Conservation (phyloP, 108 stramenopile species). For the Hondaea fermentalgiana region DNA sequence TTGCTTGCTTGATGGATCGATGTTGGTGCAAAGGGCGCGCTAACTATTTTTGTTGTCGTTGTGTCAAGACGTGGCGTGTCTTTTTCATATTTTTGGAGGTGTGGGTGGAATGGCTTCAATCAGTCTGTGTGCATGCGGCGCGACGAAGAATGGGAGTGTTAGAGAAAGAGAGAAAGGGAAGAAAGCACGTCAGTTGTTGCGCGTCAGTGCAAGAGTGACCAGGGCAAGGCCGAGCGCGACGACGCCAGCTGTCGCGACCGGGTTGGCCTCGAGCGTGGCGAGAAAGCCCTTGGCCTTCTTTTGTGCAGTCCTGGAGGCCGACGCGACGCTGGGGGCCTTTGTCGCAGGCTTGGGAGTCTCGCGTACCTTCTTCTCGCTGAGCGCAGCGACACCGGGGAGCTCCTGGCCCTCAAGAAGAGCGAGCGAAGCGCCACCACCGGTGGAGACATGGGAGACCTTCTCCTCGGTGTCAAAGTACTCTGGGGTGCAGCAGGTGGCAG, state of each 20-base stretch:
- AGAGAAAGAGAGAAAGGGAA: no score
- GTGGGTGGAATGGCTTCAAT: no score
- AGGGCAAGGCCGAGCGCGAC: background rate
- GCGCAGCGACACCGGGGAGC: constrained; percentile 57
- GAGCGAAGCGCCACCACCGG: constrained; percentile 88
- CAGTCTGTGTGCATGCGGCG: no score
- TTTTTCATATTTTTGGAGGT: no score
- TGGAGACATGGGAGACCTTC: constrained; percentile 93
- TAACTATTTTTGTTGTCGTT: no score
- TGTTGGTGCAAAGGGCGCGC: no score
- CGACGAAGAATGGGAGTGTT: no score
- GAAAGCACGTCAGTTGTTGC: background rate
- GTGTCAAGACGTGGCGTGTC: no score
- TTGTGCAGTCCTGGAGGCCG: no score
- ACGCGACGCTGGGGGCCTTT: no score
- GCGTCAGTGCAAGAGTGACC: background rate
- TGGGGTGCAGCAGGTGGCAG: constrained; percentile 77
- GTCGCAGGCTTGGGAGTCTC: background rate
- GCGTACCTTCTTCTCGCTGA: constrained; percentile 43
- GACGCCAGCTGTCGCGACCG: background rate
- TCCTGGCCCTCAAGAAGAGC: constrained; percentile 95
- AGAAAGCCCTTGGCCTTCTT: no score
- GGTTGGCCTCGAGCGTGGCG: background rate
- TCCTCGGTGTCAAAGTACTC: constrained; percentile 81
- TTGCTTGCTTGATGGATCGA: no score